Percentiles rank a stretch among this genome's conserved stretches.
phyloP scores from a whole-genome alignment of 148 eudicot species.

The Spergularia marina region DNA sequence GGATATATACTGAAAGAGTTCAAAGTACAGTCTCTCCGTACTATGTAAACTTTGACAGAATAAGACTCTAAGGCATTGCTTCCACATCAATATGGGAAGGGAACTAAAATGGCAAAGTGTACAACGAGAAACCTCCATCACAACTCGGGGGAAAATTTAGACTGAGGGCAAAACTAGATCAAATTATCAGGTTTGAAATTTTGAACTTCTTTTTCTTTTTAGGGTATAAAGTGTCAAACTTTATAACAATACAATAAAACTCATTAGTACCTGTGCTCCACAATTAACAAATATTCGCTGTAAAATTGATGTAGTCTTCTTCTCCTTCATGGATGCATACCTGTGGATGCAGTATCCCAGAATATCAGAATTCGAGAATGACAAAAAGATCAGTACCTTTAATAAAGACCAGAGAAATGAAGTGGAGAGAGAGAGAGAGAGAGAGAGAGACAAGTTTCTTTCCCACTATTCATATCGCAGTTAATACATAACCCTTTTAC shows the following conservation, averaged over 20 bases:
- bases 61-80: neutral
- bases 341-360: neutral
- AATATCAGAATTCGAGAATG: neutral
- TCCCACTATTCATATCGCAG: no score
- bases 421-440: neutral
- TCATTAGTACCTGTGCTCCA: constrained; percentile 27
- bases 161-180: neutral
- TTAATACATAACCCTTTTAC: no score
- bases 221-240: neutral
- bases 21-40: neutral
- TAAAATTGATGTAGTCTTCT: constrained; percentile 31
- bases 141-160: neutral
- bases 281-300: constrained; percentile 36
- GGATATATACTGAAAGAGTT: neutral
- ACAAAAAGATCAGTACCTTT: neutral
- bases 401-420: neutral
- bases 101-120: neutral
- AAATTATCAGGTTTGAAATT: no score
- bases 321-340: constrained; percentile 33
- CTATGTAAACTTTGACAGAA: neutral
- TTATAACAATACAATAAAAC: neutral
- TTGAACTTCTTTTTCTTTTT: no score
- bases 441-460: neutral
- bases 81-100: neutral
- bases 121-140: neutral